Percentiles rank a stretch among this genome's conserved stretches.
Conservation (phyloP, 257 asterid genomes). For the Solanum peruvianum region DNA sequence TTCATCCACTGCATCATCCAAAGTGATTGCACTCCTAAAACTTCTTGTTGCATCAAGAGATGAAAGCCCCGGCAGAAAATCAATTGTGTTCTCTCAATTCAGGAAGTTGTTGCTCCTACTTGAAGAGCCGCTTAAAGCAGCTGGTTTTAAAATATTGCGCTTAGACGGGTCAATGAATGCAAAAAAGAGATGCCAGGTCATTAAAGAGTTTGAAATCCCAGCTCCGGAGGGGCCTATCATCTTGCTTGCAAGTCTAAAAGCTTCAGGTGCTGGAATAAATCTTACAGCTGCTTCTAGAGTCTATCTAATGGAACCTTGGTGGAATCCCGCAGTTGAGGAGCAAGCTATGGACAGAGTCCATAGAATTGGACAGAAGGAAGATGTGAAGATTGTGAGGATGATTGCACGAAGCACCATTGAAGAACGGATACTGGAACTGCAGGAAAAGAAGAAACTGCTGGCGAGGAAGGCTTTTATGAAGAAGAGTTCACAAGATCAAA, state of each 20-base stretch:
- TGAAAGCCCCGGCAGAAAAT: conserved; percentile 34
- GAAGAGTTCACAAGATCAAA: conserved; percentile 29
- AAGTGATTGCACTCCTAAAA: conserved; percentile 52
- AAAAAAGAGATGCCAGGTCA: conserved; percentile 42
- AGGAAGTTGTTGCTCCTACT: conserved; percentile 61
- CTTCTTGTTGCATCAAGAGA: conserved; percentile 41
- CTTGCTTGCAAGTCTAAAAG: conserved; percentile 77
- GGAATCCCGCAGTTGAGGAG: conserved; percentile 95
- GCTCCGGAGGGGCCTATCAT: conserved; percentile 60
- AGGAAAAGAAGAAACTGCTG: conserved; percentile 57
- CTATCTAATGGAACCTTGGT: conserved; percentile 88
- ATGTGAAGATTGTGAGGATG: conserved; percentile 65
- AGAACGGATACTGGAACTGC: conserved; percentile 65
- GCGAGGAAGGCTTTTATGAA: conserved; percentile 57
- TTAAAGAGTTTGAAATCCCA: conserved; percentile 45
- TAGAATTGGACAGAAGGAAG: conserved; percentile 72
- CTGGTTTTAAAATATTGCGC: conserved; percentile 57
- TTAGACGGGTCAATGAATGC: conserved; percentile 77
- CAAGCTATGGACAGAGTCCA: conserved; percentile 97
- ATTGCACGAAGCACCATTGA: conserved; percentile 67
- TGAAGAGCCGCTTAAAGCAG: conserved; percentile 50
- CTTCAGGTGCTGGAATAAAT: conserved; percentile 73
- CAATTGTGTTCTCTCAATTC: conserved; percentile 80
- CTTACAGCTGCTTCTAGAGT: conserved; percentile 78
- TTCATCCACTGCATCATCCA: conserved; percentile 44